Evolutionary conservation across 179 eudicot species (phyloP).

Genomic region (Beta lomatogona): DNA sequence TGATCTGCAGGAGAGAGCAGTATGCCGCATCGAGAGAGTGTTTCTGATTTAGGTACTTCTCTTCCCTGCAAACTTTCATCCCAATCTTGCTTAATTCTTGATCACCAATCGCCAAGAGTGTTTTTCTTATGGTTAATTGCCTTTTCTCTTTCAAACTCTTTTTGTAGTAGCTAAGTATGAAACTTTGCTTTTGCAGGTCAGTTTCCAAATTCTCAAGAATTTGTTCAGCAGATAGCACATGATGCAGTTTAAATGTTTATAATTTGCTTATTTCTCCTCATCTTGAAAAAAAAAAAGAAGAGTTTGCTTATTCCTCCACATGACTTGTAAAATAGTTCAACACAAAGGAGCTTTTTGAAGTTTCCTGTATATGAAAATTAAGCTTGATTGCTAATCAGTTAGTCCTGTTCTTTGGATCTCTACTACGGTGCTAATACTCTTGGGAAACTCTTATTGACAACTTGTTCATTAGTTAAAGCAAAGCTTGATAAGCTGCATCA

Average conservation of each 20-base stretch:
- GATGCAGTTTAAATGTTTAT: not conserved
- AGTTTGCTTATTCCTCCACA: not conserved
- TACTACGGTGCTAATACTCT: not conserved
- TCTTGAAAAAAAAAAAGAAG: not conserved
- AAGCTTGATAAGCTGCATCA: not conserved
- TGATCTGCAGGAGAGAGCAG: not conserved
- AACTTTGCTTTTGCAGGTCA: constrained; percentile 14
- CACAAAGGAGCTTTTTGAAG: not conserved
- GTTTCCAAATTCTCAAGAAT: not conserved
- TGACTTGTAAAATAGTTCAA: not conserved
- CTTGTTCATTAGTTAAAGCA: not conserved
- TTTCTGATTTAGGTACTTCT: constrained; percentile 11
- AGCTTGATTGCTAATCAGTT: too few species aligned
- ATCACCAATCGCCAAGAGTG: not conserved
- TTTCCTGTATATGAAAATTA: not conserved
- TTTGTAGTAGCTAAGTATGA: constrained; percentile 2
- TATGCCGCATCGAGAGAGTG: constrained; percentile 4
- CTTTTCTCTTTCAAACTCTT: not conserved
- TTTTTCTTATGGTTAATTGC: not conserved
- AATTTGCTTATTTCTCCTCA: not conserved
- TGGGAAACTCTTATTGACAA: not conserved
- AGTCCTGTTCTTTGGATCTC: not conserved
- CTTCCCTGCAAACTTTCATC: not conserved
- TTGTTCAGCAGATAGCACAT: not conserved
- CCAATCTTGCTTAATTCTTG: not conserved